Conservation (phyloP, 257 asterid species). For the Solanum arcanum region DNA sequence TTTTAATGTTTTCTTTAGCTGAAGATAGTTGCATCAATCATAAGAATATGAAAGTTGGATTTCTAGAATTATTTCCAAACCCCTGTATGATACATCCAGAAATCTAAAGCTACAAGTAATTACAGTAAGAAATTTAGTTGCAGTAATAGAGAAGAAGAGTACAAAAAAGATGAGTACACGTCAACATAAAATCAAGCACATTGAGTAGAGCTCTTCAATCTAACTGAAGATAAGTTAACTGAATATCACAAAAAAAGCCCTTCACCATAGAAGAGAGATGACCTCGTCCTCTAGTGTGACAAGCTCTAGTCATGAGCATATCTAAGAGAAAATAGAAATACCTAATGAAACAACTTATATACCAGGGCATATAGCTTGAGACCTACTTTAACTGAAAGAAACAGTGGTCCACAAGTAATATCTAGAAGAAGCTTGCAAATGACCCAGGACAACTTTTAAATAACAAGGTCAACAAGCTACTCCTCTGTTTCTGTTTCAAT, state of each 20-base stretch:
- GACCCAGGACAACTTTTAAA: not conserved
- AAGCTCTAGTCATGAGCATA: not conserved
- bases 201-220: not conserved
- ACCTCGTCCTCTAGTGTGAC: not conserved
- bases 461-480: not conserved
- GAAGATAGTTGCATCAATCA: not conserved
- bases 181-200: not conserved
- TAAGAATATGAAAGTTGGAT: not conserved
- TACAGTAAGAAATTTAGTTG: not conserved
- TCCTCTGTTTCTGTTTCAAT: not conserved
- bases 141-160: not conserved
- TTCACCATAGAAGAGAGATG: not conserved
- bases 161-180: not conserved
- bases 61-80: not conserved
- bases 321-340: not conserved
- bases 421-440: not conserved
- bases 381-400: not conserved
- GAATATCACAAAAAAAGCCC: not conserved
- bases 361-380: not conserved
- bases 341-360: not conserved
- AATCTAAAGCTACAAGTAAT: not conserved
- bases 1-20: not conserved
- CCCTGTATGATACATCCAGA: not conserved
- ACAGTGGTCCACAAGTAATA: not conserved
- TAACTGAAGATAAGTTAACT: not conserved